phyloP scores from a whole-genome alignment of 1,139 yeast species.

The Hansenula sp. region DNA sequence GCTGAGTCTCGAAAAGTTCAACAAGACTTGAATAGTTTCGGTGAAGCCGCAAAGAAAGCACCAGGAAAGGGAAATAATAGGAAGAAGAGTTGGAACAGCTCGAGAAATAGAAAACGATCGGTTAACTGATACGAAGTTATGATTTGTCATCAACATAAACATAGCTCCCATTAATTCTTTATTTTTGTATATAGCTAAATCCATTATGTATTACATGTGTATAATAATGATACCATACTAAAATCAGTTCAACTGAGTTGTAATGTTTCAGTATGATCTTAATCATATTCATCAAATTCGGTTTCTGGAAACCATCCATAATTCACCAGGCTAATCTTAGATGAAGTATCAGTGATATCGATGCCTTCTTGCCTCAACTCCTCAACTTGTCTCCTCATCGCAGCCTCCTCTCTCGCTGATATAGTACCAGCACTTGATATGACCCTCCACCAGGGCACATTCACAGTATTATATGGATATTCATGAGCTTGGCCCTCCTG shows the following conservation, averaged over 20 bases:
- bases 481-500: slow-evolving; percentile 6
- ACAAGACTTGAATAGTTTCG: slow-evolving; percentile 10
- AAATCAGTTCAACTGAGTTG: neutral
- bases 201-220: too few relatives aligned
- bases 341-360: slow-evolving; percentile 32
- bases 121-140: neutral
- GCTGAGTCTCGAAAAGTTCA: slow-evolving; percentile 64
- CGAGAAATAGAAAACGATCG: neutral
- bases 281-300: slow-evolving; percentile 22
- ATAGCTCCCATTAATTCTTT: too few relatives aligned
- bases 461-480: slow-evolving; percentile 25
- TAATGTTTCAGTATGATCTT: slow-evolving; percentile 1
- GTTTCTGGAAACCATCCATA: slow-evolving; percentile 68
- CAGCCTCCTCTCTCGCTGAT: slow-evolving; percentile 45
- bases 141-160: too few relatives aligned
- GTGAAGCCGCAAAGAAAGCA: neutral
- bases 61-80: neutral
- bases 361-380: slow-evolving; percentile 48
- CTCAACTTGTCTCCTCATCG: slow-evolving; percentile 47
- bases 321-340: slow-evolving; percentile 36
- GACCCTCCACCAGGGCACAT: slow-evolving; percentile 83
- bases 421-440: slow-evolving; percentile 59
- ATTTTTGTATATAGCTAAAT: too few relatives aligned
- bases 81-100: neutral
- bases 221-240: too few relatives aligned